Evolutionary conservation across 2,329 filamentous ascomycete genomes (phyloP).

Genomic region (Aspergillus phoenicis): DNA sequence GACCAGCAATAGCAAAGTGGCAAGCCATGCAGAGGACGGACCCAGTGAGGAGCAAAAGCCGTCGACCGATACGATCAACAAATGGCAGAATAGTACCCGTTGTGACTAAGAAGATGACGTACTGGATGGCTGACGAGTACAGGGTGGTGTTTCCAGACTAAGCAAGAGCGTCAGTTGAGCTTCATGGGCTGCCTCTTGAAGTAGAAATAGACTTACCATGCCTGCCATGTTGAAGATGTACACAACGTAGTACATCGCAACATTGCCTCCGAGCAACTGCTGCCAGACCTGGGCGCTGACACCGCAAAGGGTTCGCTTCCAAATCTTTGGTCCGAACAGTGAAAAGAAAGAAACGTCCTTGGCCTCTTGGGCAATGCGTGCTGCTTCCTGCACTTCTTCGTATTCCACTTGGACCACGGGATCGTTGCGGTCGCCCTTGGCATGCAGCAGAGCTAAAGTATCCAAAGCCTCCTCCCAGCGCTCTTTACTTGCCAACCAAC

Average conservation of each 20-base stretch:
- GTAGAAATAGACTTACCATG: constrained; percentile 36
- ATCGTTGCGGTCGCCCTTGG: constrained; percentile 56
- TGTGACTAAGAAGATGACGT: constrained; percentile 59
- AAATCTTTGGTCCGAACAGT: constrained; percentile 52
- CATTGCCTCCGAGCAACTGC: constrained; percentile 60
- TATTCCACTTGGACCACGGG: constrained; percentile 59
- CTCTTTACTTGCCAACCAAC: constrained; percentile 64
- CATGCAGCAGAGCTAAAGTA: constrained; percentile 61
- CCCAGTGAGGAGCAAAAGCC: constrained; percentile 51
- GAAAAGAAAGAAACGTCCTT: constrained; percentile 40
- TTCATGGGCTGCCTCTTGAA: background rate
- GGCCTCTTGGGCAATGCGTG: constrained; percentile 33
- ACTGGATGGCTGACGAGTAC: constrained; percentile 59
- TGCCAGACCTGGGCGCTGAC: constrained; percentile 60
- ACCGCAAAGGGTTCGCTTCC: constrained; percentile 56
- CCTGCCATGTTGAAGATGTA: constrained; percentile 64
- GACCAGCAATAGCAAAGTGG: constrained; percentile 58
- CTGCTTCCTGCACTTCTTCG: constrained; percentile 40
- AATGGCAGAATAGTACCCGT: constrained; percentile 54
- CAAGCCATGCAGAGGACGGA: constrained; percentile 50
- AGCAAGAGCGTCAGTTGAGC: constrained; percentile 13
- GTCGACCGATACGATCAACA: constrained; percentile 55
- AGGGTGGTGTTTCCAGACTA: constrained; percentile 46
- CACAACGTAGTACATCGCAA: constrained; percentile 62
- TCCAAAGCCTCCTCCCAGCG: constrained; percentile 56